Conservation (phyloP, 106 monocot genomes). For the Allium fistulosum region DNA sequence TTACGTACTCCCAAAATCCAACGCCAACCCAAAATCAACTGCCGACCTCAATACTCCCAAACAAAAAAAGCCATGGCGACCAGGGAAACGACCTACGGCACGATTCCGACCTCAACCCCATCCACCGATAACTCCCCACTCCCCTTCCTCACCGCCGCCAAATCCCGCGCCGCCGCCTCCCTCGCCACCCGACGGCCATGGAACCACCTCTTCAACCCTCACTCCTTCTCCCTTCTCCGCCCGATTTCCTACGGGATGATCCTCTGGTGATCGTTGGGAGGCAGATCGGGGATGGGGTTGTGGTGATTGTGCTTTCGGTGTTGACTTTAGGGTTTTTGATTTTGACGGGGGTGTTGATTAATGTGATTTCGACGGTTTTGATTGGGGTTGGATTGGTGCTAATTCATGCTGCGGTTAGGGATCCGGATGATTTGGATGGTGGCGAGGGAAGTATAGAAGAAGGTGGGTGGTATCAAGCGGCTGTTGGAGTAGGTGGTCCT, state of each 20-base stretch:
- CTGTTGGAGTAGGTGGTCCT: constrained; percentile 5
- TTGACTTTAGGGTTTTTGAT: constrained; percentile 61
- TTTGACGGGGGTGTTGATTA: constrained; percentile 46
- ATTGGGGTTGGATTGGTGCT: constrained; percentile 46
- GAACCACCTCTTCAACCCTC: constrained; percentile 50
- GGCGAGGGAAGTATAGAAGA: constrained; percentile 34
- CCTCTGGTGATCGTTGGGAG: constrained; percentile 50
- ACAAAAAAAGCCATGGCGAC: too few species aligned
- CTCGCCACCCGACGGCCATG: constrained; percentile 74
- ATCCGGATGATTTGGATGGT: constrained; percentile 38
- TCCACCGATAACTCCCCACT: background rate
- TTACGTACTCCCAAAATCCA: too few species aligned
- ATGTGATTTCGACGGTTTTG: constrained; percentile 43
- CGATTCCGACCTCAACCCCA: constrained; percentile 21
- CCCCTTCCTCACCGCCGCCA: constrained; percentile 44
- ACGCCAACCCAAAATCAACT: background rate
- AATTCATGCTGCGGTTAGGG: constrained; percentile 50
- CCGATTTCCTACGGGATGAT: constrained; percentile 65
- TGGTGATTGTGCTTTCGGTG: constrained; percentile 41
- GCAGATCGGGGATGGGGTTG: constrained; percentile 32
- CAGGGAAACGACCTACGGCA: constrained; percentile 25
- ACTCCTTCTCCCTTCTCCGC: constrained; percentile 48
- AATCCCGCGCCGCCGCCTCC: constrained; percentile 41
- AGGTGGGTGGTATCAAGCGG: constrained; percentile 29
- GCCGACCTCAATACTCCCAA: background rate